Conservation (phyloP, 2,329 filamentous ascomycete species). For the Aspergillus pseudoviridinutans region DNA sequence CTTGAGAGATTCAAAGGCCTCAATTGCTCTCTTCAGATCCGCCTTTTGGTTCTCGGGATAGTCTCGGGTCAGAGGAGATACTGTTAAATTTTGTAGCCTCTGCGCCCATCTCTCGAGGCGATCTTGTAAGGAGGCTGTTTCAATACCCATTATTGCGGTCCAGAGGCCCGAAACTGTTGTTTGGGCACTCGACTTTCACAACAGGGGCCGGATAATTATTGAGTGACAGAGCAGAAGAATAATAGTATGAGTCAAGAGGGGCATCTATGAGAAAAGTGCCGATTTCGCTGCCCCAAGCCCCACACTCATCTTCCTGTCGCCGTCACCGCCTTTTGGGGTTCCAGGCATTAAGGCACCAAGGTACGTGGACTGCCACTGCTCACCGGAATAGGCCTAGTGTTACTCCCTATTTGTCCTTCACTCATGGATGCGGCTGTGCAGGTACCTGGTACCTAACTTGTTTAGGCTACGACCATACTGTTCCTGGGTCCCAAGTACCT, state of each 20-base stretch:
- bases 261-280: conserved; percentile 23
- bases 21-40: conserved; percentile 38
- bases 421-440: background rate
- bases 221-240: conserved; percentile 2
- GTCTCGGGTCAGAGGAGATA: conserved; percentile 43
- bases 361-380: background rate
- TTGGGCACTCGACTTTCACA: conserved; percentile 9
- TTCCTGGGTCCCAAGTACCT: background rate
- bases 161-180: conserved; percentile 6
- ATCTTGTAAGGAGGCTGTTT: conserved; percentile 32
- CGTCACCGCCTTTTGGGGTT: background rate
- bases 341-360: too few species aligned
- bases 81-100: conserved; percentile 39
- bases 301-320: conserved; percentile 4
- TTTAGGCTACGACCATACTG: background rate
- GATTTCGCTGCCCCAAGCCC: conserved; percentile 22
- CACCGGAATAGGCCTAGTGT: background rate
- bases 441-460: background rate
- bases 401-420: background rate
- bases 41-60: conserved; percentile 39
- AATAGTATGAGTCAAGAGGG: conserved; percentile 28
- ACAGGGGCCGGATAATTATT: background rate
- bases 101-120: conserved; percentile 42
- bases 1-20: conserved; percentile 41
- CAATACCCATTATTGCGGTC: conserved; percentile 31